A percentile compares a stretch with the other conserved stretches of the same genome.
phyloP scores from a whole-genome alignment of 768 basidiomycete genomes.

The Symmetrospora coprosmae region DNA sequence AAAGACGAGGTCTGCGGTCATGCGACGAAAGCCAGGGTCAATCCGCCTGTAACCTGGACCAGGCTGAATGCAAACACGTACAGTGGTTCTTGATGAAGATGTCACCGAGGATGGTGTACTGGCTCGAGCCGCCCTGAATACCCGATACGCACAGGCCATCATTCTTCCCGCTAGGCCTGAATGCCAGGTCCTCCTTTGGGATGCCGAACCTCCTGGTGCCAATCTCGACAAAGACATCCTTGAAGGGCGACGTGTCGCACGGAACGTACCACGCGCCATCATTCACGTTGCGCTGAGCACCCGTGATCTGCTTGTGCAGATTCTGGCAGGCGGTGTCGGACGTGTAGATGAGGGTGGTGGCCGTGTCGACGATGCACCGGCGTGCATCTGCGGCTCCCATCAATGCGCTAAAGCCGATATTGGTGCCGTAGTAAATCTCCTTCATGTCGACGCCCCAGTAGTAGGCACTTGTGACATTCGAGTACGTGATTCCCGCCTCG shows the following conservation, averaged over 20 bases:
- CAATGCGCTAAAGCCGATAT: neutral
- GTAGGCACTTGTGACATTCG: constrained; percentile 11
- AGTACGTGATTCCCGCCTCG: constrained; percentile 6
- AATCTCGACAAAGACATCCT: constrained; percentile 23
- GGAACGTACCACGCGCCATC: constrained; percentile 25
- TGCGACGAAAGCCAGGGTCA: no score
- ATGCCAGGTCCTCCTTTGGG: constrained; percentile 18
- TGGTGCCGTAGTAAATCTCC: neutral
- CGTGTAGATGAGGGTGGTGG: constrained; percentile 18
- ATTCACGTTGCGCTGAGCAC: neutral
- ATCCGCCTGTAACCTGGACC: no score
- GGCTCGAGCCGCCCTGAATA: constrained; percentile 30
- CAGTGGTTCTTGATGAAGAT: constrained; percentile 35
- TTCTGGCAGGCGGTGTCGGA: neutral
- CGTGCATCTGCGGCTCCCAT: neutral
- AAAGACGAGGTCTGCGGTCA: no score
- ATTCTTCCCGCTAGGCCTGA: neutral
- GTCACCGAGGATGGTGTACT: constrained; percentile 33
- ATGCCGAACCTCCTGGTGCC: constrained; percentile 11
- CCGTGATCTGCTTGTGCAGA: constrained; percentile 12
- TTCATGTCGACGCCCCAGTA: constrained; percentile 22
- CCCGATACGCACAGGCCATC: neutral
- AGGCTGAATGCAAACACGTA: no score
- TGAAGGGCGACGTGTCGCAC: constrained; percentile 4
- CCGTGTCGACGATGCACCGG: constrained; percentile 6